Conservation (phyloP, 2,329 filamentous ascomycete genomes). For the Xylariomycetidae sp. region DNA sequence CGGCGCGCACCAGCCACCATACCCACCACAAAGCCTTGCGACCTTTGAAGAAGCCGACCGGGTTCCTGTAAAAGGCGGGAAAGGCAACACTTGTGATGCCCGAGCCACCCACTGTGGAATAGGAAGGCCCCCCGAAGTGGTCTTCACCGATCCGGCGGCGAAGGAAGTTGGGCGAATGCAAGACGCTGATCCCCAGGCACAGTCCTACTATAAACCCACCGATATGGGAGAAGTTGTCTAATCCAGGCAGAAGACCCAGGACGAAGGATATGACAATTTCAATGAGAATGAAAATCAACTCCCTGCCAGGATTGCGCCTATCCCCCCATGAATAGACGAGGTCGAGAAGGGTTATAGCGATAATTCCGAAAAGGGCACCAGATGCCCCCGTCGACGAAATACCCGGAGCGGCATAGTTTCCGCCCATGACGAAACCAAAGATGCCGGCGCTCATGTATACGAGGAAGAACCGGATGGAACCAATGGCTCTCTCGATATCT, state of each 20-base stretch:
- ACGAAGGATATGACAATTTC: slow-evolving; percentile 89
- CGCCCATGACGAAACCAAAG: slow-evolving; percentile 92
- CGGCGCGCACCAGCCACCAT: slow-evolving; percentile 88
- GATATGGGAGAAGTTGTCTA: slow-evolving; percentile 98
- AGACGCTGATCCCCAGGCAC: slow-evolving; percentile 76
- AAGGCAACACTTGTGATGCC: slow-evolving; percentile 39
- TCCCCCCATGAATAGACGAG: slow-evolving; percentile 89
- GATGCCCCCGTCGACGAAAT: slow-evolving; percentile 86
- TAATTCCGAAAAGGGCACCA: slow-evolving; percentile 83
- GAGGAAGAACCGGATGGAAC: slow-evolving; percentile 78
- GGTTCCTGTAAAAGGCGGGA: slow-evolving; percentile 55
- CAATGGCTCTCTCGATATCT: slow-evolving; percentile 90
- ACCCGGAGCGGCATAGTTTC: slow-evolving; percentile 81
- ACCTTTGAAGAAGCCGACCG: slow-evolving; percentile 81
- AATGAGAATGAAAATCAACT: slow-evolving; percentile 80
- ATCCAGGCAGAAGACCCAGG: slow-evolving; percentile 80
- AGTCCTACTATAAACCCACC: slow-evolving; percentile 93
- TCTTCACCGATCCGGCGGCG: slow-evolving; percentile 69
- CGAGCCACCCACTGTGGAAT: slow-evolving; percentile 58
- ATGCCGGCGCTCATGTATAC: slow-evolving; percentile 91
- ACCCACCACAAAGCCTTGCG: slow-evolving; percentile 94
- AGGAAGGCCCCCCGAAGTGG: slow-evolving; percentile 48
- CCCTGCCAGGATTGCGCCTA: slow-evolving; percentile 69
- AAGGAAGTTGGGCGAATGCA: slow-evolving; percentile 82
- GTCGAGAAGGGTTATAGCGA: slow-evolving; percentile 84